These are phyloP conservation scores for Colletotrichum sp. DNA, from an alignment of 2,329 filamentous ascomycete species.

Conservation along the genomic window DNA sequence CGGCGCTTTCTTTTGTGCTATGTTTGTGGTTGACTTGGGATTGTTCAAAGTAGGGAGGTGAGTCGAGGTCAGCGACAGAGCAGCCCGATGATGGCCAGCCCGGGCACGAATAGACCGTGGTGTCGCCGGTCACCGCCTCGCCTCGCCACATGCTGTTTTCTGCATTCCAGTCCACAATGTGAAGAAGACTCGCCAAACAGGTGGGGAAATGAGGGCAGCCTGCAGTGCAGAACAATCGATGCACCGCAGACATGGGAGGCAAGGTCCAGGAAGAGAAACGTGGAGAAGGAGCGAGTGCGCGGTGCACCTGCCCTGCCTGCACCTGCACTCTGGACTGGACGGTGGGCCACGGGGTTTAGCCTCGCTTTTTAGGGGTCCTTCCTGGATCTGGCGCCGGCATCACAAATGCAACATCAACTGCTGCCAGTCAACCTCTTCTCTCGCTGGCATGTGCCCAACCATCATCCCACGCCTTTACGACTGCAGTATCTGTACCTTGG, in stretches of 20 bases:
- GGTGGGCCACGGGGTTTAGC: neutral
- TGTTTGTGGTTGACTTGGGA: neutral
- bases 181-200: neutral
- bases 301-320: neutral
- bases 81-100: neutral
- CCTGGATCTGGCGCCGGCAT: neutral
- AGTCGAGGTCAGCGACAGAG: neutral
- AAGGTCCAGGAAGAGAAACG: neutral
- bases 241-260: neutral
- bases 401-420: neutral
- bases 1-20: neutral
- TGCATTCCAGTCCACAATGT: neutral
- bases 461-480: neutral
- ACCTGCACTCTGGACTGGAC: neutral
- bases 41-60: neutral
- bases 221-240: neutral
- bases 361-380: conserved; percentile 14
- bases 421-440: neutral
- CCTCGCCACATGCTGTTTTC: neutral
- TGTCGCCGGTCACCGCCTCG: neutral
- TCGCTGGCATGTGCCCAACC: neutral
- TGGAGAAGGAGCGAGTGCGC: neutral
- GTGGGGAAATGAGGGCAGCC: neutral
- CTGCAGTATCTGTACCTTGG: neutral
- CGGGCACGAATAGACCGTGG: neutral